phyloP scores from a whole-genome alignment of 1,284 basidiomycete species.

The Ceratobasidium sp. region DNA sequence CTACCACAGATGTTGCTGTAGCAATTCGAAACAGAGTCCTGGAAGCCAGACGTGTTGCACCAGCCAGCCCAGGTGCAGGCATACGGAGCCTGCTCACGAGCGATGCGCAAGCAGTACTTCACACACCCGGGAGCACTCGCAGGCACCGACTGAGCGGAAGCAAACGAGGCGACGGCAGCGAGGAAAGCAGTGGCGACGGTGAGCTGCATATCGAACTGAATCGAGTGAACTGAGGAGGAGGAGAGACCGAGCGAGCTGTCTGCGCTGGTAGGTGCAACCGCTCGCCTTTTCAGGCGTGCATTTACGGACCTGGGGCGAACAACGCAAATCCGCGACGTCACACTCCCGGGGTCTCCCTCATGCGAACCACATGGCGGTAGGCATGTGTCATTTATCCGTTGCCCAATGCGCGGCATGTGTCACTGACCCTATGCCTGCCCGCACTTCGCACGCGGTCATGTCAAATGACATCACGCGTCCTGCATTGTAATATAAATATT shows the following conservation, averaged over 20 bases:
- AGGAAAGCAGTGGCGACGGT: constrained; percentile 18
- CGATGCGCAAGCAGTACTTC: constrained; percentile 42
- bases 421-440: constrained; percentile 13
- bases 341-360: constrained; percentile 5
- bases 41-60: constrained; percentile 22
- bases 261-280: not conserved
- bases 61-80: constrained; percentile 42
- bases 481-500: constrained; percentile 9
- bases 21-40: constrained; percentile 39
- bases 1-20: constrained; percentile 25
- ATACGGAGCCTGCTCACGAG: constrained; percentile 24
- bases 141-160: constrained; percentile 27
- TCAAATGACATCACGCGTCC: constrained; percentile 43
- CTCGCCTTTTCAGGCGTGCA: constrained; percentile 37
- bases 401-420: constrained; percentile 15
- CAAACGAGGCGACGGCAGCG: constrained; percentile 27
- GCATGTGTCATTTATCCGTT: constrained; percentile 9
- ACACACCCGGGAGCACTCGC: constrained; percentile 33
- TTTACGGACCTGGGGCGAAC: constrained; percentile 30
- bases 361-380: constrained; percentile 27
- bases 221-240: not conserved
- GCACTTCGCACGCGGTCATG: constrained; percentile 8
- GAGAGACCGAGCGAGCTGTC: constrained; percentile 33
- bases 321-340: constrained; percentile 27
- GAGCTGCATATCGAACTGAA: constrained; percentile 22